Evolutionary conservation across 768 basidiomycete species (phyloP).

Genomic region (Naganishia vishniacii): DNA sequence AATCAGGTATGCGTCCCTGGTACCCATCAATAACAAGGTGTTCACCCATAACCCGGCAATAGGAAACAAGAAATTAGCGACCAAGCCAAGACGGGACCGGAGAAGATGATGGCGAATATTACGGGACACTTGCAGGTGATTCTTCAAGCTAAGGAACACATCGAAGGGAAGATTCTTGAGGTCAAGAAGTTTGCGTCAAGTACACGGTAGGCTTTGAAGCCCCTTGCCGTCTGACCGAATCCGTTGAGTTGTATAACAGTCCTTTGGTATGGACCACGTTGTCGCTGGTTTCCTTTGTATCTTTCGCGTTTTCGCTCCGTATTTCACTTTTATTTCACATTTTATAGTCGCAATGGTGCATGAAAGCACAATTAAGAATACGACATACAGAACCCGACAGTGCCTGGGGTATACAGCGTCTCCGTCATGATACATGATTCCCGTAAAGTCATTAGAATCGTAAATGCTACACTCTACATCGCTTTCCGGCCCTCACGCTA

Average conservation of each 20-base stretch:
- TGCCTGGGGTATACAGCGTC: not conserved
- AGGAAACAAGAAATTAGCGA: slow-evolving; percentile 26
- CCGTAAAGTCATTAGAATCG: slow-evolving; percentile 20
- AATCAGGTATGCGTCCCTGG: slow-evolving; percentile 38
- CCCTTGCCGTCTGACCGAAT: not conserved
- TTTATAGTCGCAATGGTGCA: not conserved
- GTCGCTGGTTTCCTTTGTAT: not conserved
- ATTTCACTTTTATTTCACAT: not conserved
- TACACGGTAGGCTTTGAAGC: slow-evolving; percentile 1
- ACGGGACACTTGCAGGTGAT: slow-evolving; percentile 40
- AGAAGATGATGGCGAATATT: slow-evolving; percentile 33
- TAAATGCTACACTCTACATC: not conserved
- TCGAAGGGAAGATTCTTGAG: slow-evolving; percentile 35
- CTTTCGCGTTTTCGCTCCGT: not conserved
- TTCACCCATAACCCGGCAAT: not conserved
- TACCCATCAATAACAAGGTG: not conserved
- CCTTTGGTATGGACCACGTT: slow-evolving; percentile 6
- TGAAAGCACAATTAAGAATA: not conserved
- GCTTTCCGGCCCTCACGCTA: not conserved
- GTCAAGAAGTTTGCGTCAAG: slow-evolving; percentile 39
- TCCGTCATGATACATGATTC: not conserved
- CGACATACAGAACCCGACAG: not conserved
- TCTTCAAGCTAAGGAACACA: slow-evolving; percentile 44
- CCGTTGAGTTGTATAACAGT: slow-evolving; percentile 9
- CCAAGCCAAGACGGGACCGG: slow-evolving; percentile 16